A percentile compares a stretch with the other conserved stretches of the same genome.
Evolutionary conservation across 352 stramenopile species (phyloP).

Genomic region (Halophytophthora polymorphica): DNA sequence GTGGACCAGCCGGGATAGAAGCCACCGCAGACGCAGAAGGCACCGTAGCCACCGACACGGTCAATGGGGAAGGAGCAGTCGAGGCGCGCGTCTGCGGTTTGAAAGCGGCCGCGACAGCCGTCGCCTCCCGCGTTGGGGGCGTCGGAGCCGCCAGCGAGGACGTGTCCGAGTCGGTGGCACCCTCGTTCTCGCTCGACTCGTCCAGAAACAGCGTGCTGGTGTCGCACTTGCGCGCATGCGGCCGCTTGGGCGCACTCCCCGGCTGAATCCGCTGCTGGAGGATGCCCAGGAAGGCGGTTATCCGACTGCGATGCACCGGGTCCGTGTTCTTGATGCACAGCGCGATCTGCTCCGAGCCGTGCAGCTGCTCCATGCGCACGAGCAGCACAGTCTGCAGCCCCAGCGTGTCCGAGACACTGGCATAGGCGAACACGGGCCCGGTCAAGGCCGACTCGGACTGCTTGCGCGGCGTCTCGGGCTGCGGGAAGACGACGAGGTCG

Average conservation of each 20-base stretch:
- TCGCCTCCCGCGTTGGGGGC: conserved; percentile 10
- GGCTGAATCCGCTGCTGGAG: conserved; percentile 69
- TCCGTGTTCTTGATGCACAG: conserved; percentile 72
- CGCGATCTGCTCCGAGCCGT: conserved; percentile 62
- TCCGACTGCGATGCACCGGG: conserved; percentile 40
- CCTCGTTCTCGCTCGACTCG: conserved; percentile 34
- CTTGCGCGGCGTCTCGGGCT: not conserved
- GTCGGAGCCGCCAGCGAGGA: conserved; percentile 16
- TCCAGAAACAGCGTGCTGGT: conserved; percentile 57
- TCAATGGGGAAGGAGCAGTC: no score
- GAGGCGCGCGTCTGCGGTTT: not conserved
- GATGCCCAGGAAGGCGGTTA: conserved; percentile 49
- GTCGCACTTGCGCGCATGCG: conserved; percentile 34
- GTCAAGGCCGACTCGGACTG: not conserved
- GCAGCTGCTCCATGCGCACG: conserved; percentile 61
- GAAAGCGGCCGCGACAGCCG: conserved; percentile 8
- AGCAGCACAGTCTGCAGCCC: conserved; percentile 49
- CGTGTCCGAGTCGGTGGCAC: conserved; percentile 25
- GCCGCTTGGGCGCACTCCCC: conserved; percentile 32
- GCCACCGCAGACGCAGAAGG: not conserved
- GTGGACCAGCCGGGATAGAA: not conserved
- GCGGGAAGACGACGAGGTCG: conserved; percentile 56
- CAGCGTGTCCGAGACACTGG: conserved; percentile 40
- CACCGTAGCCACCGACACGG: conserved; percentile 15
- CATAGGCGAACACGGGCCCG: conserved; percentile 63